These are phyloP conservation scores for Fusarium circinatum DNA, from an alignment of 2,329 filamentous ascomycete genomes.

Conservation along the genomic window DNA sequence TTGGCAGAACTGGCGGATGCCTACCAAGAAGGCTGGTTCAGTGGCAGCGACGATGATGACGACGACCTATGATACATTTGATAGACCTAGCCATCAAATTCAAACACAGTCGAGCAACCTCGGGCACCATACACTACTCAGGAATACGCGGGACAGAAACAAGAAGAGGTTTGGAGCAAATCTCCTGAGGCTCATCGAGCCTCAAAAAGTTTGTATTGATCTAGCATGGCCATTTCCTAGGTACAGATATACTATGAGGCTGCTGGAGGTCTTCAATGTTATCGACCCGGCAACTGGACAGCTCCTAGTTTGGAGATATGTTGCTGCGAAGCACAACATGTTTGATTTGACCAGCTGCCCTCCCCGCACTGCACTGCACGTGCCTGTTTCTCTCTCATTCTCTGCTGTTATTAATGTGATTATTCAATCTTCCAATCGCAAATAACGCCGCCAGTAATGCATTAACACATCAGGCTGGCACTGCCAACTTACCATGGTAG, in stretches of 20 bases:
- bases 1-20: slow-evolving; percentile 85
- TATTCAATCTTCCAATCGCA: slow-evolving; percentile 32
- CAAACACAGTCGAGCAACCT: neutral
- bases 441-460: slow-evolving; percentile 28
- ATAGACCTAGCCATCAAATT: neutral
- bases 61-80: slow-evolving; percentile 57
- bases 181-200: slow-evolving; percentile 17
- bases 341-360: slow-evolving; percentile 1
- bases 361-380: slow-evolving; percentile 7
- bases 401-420: slow-evolving; percentile 36
- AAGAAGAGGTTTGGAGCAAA: neutral
- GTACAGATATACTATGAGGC: slow-evolving; percentile 40
- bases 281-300: neutral
- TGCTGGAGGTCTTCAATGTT: slow-evolving; percentile 16
- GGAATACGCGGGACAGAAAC: neutral
- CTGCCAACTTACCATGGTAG: slow-evolving; percentile 26
- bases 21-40: slow-evolving; percentile 89
- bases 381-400: neutral
- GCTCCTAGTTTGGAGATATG: slow-evolving; percentile 5
- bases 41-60: slow-evolving; percentile 73
- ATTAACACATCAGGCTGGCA: slow-evolving; percentile 15
- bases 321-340: neutral
- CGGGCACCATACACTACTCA: neutral
- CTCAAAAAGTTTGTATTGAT: slow-evolving; percentile 45
- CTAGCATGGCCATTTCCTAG: slow-evolving; percentile 45